Base-by-base conservation (phyloP, 2,329 filamentous ascomycete genomes). In the Camptophora hylomeconis region DNA sequence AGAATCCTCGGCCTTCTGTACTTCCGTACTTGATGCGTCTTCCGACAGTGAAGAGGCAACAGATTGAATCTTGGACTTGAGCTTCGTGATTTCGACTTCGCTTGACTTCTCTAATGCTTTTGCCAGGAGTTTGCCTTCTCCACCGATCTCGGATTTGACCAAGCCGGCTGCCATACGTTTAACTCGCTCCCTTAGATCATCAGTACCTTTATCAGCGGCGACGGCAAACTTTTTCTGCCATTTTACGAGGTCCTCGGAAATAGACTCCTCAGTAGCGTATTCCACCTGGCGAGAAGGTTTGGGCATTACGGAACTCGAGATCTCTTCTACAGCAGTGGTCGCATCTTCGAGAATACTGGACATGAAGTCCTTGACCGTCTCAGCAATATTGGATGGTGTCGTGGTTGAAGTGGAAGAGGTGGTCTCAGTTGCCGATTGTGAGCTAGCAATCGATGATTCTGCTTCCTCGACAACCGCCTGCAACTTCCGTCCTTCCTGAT, bases 171-270 rank as follows among this genome's bases (percentile, higher is more conserved):
- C 79, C 37, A 95, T 82, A 38, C 89, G 69, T 5, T 61, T 55
- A 23, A 80, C 65, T 12, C 71, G 66, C 17, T 68, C 61, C 37
- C 71, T 63, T 5, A 81, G 59, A 44, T 80, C 72, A 37, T 75
- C 72, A n/a, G 70, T 61, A 5, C 84, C 86, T 49, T 92, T 84
- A 36, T 92, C 80, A 5, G 82, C 82, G 7, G 84, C 84, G 35
- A 75, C 72, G 16, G 80, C 69, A 50, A 93, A 94, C 47, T 92
- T 92, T 37, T 72, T 72, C 53, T 94, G 80, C 87, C 89, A 98
- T 32, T 68, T 67, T 41, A 72, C 68, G 9, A 98, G 67, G 50
- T 98, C 89, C 24, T 77, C 69, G 2, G 74, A 66, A 22, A 95
- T 80, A 38, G 69, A 70, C 45, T 76, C 69, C 24, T 41, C 38